A percentile compares a stretch with the other conserved stretches of the same genome.
Evolutionary conservation across 2,329 filamentous ascomycete genomes (phyloP).

Genomic region (Botrytis aclada): DNA sequence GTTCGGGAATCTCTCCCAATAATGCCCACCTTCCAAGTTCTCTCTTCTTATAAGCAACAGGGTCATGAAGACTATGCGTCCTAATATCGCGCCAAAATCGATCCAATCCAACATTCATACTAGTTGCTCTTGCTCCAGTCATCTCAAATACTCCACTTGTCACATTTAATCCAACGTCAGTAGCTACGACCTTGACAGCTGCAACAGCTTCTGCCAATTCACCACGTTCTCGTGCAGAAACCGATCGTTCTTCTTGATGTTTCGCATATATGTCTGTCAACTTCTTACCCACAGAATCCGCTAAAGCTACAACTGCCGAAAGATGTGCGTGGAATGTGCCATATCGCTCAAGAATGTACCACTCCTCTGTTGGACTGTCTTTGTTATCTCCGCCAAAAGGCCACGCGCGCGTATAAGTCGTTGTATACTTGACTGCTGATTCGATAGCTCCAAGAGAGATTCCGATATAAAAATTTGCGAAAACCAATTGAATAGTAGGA

Average conservation of each 20-base stretch:
- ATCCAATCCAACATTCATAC: constrained; percentile 57
- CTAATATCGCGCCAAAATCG: constrained; percentile 65
- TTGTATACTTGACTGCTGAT: constrained; percentile 55
- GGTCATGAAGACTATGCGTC: constrained; percentile 64
- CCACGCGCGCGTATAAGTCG: constrained; percentile 57
- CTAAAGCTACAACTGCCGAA: constrained; percentile 56
- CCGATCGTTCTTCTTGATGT: constrained; percentile 42
- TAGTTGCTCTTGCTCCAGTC: constrained; percentile 57
- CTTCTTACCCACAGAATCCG: constrained; percentile 52
- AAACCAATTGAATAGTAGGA: constrained; percentile 63
- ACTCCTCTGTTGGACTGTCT: constrained; percentile 56
- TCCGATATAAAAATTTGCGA: constrained; percentile 63
- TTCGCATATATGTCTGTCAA: constrained; percentile 47
- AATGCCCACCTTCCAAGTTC: constrained; percentile 58
- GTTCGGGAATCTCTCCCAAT: constrained; percentile 49
- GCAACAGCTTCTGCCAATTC: constrained; percentile 62
- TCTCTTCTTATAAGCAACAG: constrained; percentile 63
- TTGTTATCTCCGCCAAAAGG: constrained; percentile 62
- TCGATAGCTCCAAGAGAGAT: constrained; percentile 58
- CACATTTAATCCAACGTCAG: constrained; percentile 56
- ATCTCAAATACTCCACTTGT: constrained; percentile 63
- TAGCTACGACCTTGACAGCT: constrained; percentile 60
- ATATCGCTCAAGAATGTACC: constrained; percentile 63
- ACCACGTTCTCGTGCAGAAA: constrained; percentile 53
- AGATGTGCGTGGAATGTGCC: constrained; percentile 62